Percentiles rank a stretch among this genome's conserved stretches.
Conservation (phyloP, 352 stramenopile species). For the Plasmopara halstedii region DNA sequence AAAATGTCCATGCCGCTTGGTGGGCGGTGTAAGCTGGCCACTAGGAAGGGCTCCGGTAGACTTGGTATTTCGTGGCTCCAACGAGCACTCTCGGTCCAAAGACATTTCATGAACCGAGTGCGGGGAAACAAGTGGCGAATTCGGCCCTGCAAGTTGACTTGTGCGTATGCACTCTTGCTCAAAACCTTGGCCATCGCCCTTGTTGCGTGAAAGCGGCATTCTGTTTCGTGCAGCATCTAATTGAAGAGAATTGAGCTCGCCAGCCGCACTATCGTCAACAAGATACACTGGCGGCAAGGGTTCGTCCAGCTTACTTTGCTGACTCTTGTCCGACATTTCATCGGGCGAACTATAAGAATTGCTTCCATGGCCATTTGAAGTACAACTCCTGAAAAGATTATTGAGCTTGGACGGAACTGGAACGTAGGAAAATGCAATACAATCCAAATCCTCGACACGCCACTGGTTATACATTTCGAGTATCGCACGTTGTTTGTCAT, state of each 20-base stretch:
- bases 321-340: not conserved
- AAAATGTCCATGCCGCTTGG: conserved; percentile 15
- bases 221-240: conserved; percentile 15
- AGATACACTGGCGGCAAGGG: conserved; percentile 71
- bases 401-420: conserved; percentile 71
- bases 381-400: conserved; percentile 31
- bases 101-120: conserved; percentile 19
- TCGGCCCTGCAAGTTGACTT: conserved; percentile 13
- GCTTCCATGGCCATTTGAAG: conserved; percentile 9
- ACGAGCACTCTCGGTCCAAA: conserved; percentile 13
- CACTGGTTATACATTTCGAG: conserved; percentile 87
- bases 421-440: conserved; percentile 75
- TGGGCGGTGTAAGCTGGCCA: conserved; percentile 20
- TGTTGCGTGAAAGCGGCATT: conserved; percentile 23
- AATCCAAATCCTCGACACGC: conserved; percentile 81
- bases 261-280: conserved; percentile 59
- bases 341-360: conserved; percentile 14
- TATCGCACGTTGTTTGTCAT: conserved; percentile 69
- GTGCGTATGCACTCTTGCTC: conserved; percentile 7
- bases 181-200: conserved; percentile 25
- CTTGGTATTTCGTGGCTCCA: conserved; percentile 5
- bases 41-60: conserved; percentile 17
- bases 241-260: conserved; percentile 37
- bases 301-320: conserved; percentile 9
- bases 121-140: conserved; percentile 24